These are phyloP conservation scores for Umbelopsis sp. DNA, from an alignment of 371 early-diverging fungal species.

Conservation along the genomic window DNA sequence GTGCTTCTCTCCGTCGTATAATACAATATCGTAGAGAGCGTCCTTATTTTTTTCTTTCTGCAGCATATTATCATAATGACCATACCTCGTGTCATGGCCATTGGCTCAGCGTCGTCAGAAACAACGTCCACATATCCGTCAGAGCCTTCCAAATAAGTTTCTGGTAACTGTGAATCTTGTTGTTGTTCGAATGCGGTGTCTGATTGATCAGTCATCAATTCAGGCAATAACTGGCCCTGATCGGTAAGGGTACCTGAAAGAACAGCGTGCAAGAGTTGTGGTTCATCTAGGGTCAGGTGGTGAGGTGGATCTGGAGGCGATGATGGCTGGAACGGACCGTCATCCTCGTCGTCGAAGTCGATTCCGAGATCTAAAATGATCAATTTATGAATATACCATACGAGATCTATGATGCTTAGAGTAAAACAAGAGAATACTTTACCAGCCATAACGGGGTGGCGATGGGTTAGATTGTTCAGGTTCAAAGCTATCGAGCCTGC, in stretches of 20 bases:
- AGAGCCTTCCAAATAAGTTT: neutral
- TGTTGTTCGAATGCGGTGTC: neutral
- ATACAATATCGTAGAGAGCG: too few species aligned
- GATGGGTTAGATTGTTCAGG: conserved; percentile 4
- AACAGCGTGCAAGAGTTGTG: neutral
- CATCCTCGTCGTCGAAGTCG: conserved; percentile 10
- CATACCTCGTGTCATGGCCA: conserved; percentile 16
- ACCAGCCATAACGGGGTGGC: conserved; percentile 2
- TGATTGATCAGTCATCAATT: neutral
- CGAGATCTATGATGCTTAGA: neutral
- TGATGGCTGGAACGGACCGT: conserved; percentile 5
- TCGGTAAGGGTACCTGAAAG: neutral
- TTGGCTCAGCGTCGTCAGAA: conserved; percentile 13
- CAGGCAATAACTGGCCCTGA: neutral
- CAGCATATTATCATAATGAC: neutral
- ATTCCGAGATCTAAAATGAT: neutral
- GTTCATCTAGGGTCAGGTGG: conserved; percentile 13
- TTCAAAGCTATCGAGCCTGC: neutral
- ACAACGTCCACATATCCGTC: neutral
- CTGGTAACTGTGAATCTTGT: neutral
- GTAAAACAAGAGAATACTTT: neutral
- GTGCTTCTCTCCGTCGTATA: too few species aligned
- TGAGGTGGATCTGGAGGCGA: conserved; percentile 16
- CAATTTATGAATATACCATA: neutral
- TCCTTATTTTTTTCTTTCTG: too few species aligned